A percentile compares a stretch with the other conserved stretches of the same genome.
phyloP scores from a whole-genome alignment of 1,284 basidiomycete genomes.

The Athelia sp. region DNA sequence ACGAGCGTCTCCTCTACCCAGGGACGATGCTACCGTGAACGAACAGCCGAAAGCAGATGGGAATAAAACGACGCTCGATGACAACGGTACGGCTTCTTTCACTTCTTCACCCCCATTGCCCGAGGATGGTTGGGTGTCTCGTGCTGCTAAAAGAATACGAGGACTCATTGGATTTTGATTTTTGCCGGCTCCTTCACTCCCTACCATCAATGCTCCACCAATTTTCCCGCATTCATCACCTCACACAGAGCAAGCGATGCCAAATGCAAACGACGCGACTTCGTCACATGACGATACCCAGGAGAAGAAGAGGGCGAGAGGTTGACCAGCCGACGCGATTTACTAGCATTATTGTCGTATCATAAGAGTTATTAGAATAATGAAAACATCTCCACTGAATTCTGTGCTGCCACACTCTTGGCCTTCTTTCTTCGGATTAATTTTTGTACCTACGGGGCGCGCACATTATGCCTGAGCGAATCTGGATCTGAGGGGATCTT shows the following conservation, averaged over 20 bases:
- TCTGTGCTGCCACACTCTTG: too few relatives aligned
- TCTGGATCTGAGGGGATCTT: too few relatives aligned
- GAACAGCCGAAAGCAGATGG: conserved; percentile 16
- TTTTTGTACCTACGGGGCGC: too few relatives aligned
- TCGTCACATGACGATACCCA: conserved; percentile 21
- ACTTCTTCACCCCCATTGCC: conserved; percentile 45
- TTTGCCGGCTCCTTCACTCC: too few relatives aligned
- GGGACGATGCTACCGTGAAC: conserved; percentile 19
- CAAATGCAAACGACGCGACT: background rate
- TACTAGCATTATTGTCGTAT: background rate
- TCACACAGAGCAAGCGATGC: background rate
- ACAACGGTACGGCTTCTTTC: conserved; percentile 75
- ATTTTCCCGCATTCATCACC: too few relatives aligned
- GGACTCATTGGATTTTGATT: conserved; percentile 66
- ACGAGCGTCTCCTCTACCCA: conserved; percentile 11
- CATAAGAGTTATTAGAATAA: conserved; percentile 5
- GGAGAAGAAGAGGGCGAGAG: conserved; percentile 35
- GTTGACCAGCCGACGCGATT: conserved; percentile 26
- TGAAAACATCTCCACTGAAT: too few relatives aligned
- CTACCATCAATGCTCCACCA: too few relatives aligned
- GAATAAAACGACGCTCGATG: conserved; percentile 28
- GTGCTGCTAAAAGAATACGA: conserved; percentile 62
- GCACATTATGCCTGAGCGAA: too few relatives aligned
- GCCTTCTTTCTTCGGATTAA: too few relatives aligned
- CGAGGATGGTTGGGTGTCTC: conserved; percentile 61